Percentiles rank a stretch among this genome's conserved stretches.
phyloP scores from a whole-genome alignment of 257 asterid genomes.

The Petunia axillaris region DNA sequence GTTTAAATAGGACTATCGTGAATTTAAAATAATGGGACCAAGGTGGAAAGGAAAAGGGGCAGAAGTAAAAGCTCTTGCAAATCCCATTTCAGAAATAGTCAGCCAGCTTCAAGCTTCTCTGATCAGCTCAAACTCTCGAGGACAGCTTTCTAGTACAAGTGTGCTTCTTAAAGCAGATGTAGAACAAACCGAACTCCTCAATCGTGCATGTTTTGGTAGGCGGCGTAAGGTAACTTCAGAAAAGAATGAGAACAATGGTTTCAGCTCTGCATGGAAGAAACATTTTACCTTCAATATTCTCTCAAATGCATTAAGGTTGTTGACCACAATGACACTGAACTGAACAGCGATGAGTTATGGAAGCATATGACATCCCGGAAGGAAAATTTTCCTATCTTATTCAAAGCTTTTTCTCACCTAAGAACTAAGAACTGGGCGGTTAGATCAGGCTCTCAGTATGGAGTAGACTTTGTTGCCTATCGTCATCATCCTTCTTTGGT shows the following conservation, averaged over 20 bases:
- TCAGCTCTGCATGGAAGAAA: constrained; percentile 68
- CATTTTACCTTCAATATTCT: constrained; percentile 51
- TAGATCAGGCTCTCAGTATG: constrained; percentile 66
- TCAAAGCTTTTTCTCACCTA: constrained; percentile 70
- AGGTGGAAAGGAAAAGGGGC: constrained; percentile 55
- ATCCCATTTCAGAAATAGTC: constrained; percentile 49
- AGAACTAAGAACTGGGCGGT: constrained; percentile 80
- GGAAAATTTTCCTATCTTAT: constrained; percentile 41
- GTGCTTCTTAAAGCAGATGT: constrained; percentile 58
- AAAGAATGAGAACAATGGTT: constrained; percentile 68
- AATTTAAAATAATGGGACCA: constrained; percentile 37
- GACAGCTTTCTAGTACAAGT: constrained; percentile 49
- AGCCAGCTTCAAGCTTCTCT: constrained; percentile 59
- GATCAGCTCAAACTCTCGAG: constrained; percentile 47
- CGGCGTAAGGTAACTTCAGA: constrained; percentile 47
- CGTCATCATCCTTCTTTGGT: constrained; percentile 79
- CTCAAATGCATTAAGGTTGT: constrained; percentile 59
- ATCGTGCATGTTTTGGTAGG: constrained; percentile 60
- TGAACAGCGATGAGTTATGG: constrained; percentile 56
- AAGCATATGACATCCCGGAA: constrained; percentile 41
- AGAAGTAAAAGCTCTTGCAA: constrained; percentile 38
- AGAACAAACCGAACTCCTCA: constrained; percentile 56
- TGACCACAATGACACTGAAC: constrained; percentile 37
- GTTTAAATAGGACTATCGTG: neutral
- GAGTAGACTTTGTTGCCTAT: constrained; percentile 77